Evolutionary conservation across 352 stramenopile genomes (phyloP), one percentile per base, ranked within the genome.

Genomic region (Phytophthora pinifolia): DNA sequence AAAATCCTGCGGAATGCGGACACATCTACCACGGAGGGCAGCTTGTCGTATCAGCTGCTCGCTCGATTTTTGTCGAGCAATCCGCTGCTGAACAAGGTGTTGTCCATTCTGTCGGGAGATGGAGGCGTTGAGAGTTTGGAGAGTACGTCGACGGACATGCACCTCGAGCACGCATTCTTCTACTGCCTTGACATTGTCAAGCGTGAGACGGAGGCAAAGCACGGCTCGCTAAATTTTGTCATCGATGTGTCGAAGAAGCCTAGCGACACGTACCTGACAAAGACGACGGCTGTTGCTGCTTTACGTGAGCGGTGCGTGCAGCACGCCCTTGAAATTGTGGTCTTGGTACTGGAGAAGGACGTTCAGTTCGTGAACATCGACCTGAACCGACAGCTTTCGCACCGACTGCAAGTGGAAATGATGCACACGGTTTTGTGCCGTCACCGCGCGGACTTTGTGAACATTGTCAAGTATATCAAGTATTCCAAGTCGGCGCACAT

Each of bases 401-500:
- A 78, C n/a, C 72, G 76, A 22, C 53, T 88, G 14, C 83, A 90
- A 54, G 71, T 92, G 12, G 82, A 94, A 54, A 79, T 81, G 59
- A 73, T 94, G 37, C 78, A 92, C 61, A 86, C 62, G 22, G 88
- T 91, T 32, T 61, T 94, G 48, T 83, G 70, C 33, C 82, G 82
- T 20, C 74, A 89, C 33, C 80, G 79, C 4, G 50, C 71, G 10
- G 80, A 91, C 41, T 88, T 94, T 45, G 80, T 94, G 30, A 86
- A 75, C 43, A 82, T 94, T 52, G 64, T 86, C 44, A 79, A 89
- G 68, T 94, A 92, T 63, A 79, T 94, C 49, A 86, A 89, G 60
- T 94, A 90, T 63, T 84, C 76, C 13, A 89, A 92, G 66, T 79
- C 75, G 8, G 53, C 69, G 15, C 76, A 86, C 38, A 91, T 94